Percentiles rank a stretch among this genome's conserved stretches.
phyloP scores from a whole-genome alignment of 176 grass and related monocot genomes.

The Thalia dealbata region DNA sequence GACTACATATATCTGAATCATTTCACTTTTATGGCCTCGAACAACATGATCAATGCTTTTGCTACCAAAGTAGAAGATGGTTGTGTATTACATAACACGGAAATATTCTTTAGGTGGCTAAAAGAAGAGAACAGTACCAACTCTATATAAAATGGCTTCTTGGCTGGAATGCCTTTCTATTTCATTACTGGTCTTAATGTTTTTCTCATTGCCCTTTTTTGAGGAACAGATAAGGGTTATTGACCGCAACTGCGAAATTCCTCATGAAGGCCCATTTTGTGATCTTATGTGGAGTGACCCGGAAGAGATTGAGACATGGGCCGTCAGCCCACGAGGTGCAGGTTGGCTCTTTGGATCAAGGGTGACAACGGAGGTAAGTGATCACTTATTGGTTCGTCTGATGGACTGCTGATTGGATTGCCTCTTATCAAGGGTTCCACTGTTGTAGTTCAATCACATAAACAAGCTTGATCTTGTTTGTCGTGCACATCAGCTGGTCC shows the following conservation, averaged over 20 bases:
- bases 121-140: neutral
- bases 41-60: neutral
- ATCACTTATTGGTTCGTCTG: neutral
- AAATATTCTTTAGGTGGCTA: neutral
- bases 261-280: constrained; percentile 91
- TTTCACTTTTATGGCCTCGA: neutral
- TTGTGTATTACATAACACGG: neutral
- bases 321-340: constrained; percentile 90
- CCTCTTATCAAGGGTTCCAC: neutral
- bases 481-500: constrained; percentile 90
- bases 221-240: constrained; percentile 66
- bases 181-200: neutral
- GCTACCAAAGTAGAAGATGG: neutral
- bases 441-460: constrained; percentile 76
- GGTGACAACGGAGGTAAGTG: constrained; percentile 81
- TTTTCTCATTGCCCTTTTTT: neutral
- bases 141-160: neutral
- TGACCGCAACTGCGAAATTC: constrained; percentile 98
- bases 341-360: constrained; percentile 96
- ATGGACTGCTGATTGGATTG: neutral
- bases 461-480: constrained; percentile 94
- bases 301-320: constrained; percentile 98
- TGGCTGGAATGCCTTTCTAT: neutral
- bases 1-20: neutral
- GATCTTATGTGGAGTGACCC: constrained; percentile 99